A percentile compares a stretch with the other conserved stretches of the same genome.
Conservation (phyloP, 768 basidiomycete genomes). For the Gloeophyllum trabeum region DNA sequence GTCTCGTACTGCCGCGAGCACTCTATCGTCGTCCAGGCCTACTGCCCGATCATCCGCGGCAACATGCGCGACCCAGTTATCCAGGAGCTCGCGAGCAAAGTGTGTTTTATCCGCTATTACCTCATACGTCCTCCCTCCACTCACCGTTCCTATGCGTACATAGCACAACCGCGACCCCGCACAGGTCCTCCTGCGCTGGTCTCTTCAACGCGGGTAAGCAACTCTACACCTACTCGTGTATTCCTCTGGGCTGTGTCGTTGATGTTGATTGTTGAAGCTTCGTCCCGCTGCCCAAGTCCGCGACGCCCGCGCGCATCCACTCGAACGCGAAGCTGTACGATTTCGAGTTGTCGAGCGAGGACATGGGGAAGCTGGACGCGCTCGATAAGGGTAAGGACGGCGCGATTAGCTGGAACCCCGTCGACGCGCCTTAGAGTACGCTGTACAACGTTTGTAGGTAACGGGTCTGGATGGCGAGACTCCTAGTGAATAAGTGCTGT, state of each 20-base stretch:
- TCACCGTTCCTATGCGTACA: not conserved
- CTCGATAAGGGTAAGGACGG: constrained; percentile 69
- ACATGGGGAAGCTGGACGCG: constrained; percentile 52
- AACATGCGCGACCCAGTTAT: constrained; percentile 12
- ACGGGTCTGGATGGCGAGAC: too few species aligned
- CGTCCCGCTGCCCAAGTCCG: constrained; percentile 59
- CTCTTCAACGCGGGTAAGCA: constrained; percentile 27
- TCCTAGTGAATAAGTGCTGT: too few species aligned
- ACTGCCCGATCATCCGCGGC: constrained; percentile 21
- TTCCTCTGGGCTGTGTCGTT: not conserved
- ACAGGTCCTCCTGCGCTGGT: constrained; percentile 42
- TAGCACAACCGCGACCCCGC: constrained; percentile 20
- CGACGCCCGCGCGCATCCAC: constrained; percentile 54
- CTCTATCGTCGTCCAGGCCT: constrained; percentile 21
- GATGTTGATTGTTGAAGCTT: constrained; percentile 3
- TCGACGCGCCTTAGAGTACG: constrained; percentile 29
- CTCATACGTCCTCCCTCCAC: too few species aligned
- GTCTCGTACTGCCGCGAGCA: constrained; percentile 23
- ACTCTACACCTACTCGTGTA: too few species aligned
- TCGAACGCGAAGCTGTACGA: constrained; percentile 70
- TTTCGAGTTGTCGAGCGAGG: constrained; percentile 55
- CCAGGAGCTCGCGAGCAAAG: constrained; percentile 13
- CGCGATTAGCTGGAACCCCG: constrained; percentile 78
- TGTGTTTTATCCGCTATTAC: constrained; percentile 1
- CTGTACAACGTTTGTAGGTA: too few species aligned